phyloP scores from a whole-genome alignment of 2,329 filamentous ascomycete species.

The Talaromyces sp. region DNA sequence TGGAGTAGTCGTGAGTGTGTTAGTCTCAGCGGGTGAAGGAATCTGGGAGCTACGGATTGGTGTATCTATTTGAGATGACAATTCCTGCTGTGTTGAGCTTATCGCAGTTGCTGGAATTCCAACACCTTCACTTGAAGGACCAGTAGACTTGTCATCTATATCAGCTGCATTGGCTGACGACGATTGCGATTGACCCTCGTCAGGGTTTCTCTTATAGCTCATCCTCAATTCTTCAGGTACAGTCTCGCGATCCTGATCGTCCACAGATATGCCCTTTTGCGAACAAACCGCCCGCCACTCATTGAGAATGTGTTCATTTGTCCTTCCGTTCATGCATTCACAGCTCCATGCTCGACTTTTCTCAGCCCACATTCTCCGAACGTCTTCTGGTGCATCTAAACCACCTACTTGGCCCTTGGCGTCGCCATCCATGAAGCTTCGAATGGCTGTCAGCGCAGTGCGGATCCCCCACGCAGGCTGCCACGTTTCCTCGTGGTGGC shows the following conservation, averaged over 20 bases:
- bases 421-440: constrained; percentile 91
- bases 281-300: constrained; percentile 61
- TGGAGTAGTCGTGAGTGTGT: constrained; percentile 17
- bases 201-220: constrained; percentile 56
- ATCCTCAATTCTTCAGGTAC: constrained; percentile 53
- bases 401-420: constrained; percentile 85
- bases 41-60: neutral
- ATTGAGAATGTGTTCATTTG: constrained; percentile 68
- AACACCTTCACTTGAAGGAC: neutral
- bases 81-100: neutral
- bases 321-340: constrained; percentile 57
- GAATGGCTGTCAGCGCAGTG: constrained; percentile 73
- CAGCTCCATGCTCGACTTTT: constrained; percentile 67
- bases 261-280: constrained; percentile 42
- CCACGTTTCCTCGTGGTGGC: constrained; percentile 98
- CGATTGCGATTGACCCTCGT: constrained; percentile 3
- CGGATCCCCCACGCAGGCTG: constrained; percentile 96
- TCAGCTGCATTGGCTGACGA: neutral
- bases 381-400: constrained; percentile 67
- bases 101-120: neutral
- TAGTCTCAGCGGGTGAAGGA: neutral
- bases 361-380: constrained; percentile 65
- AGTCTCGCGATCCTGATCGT: constrained; percentile 41
- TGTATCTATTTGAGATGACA: neutral
- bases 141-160: neutral